phyloP scores from a whole-genome alignment of 495 filamentous ascomycete species.

The Hyaloscypha bicolor region DNA sequence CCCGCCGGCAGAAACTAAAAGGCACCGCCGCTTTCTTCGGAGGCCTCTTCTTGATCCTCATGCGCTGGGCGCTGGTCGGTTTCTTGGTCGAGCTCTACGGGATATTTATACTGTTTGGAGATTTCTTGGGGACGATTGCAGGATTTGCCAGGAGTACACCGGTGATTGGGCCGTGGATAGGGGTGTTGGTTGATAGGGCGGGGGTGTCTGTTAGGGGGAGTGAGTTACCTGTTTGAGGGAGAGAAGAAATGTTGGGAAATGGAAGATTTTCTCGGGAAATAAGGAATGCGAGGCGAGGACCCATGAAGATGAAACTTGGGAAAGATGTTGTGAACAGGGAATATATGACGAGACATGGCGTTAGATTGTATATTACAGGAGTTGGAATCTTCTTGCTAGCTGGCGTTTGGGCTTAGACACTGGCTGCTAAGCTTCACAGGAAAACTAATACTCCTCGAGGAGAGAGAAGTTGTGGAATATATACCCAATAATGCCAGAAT shows the following conservation, averaged over 20 bases:
- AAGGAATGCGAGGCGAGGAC: no score
- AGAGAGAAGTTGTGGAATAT: slow-evolving; percentile 14
- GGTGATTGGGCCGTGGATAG: slow-evolving; percentile 82
- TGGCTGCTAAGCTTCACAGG: slow-evolving; percentile 32
- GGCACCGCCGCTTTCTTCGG: slow-evolving; percentile 86
- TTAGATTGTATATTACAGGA: slow-evolving; percentile 21
- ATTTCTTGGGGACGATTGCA: slow-evolving; percentile 91
- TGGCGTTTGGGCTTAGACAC: slow-evolving; percentile 29
- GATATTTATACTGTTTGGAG: slow-evolving; percentile 89
- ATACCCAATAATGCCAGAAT: background rate
- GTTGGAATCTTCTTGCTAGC: slow-evolving; percentile 32
- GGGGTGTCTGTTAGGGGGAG: slow-evolving; percentile 69
- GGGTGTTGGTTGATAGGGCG: slow-evolving; percentile 62
- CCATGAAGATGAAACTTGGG: slow-evolving; percentile 5
- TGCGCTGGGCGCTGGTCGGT: slow-evolving; percentile 86
- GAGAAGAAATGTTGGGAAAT: background rate
- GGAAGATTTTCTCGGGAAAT: no score
- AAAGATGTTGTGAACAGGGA: background rate
- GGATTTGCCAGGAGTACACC: slow-evolving; percentile 85
- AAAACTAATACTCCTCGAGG: slow-evolving; percentile 24
- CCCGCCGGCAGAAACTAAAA: slow-evolving; percentile 86
- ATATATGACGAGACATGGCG: background rate
- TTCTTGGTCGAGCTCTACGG: slow-evolving; percentile 92
- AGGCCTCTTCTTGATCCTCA: slow-evolving; percentile 83
- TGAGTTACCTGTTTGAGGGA: slow-evolving; percentile 68